These are phyloP conservation scores for Fonsecaea erecta DNA, from an alignment of 2,329 filamentous ascomycete species.

Conservation along the genomic window DNA sequence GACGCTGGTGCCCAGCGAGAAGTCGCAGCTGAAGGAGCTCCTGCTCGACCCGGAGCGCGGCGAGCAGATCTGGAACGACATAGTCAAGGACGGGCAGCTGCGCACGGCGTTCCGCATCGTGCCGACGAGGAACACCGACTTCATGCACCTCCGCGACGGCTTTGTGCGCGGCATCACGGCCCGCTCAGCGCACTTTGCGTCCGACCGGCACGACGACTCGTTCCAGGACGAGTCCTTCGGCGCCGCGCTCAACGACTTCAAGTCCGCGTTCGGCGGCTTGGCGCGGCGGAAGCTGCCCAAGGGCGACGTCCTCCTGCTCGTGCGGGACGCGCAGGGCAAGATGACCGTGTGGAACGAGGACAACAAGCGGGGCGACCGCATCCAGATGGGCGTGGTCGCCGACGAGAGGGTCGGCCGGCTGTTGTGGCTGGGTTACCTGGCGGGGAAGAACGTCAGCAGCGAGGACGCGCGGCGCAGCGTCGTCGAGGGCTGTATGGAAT, in stretches of 20 bases:
- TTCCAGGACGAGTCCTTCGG: constrained; percentile 73
- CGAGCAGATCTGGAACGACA: constrained; percentile 73
- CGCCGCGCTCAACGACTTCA: constrained; percentile 74
- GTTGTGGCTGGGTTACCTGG: constrained; percentile 89
- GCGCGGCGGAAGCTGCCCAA: constrained; percentile 72
- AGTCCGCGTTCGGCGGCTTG: constrained; percentile 77
- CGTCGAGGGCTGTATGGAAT: constrained; percentile 82
- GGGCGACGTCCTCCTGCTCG: constrained; percentile 74
- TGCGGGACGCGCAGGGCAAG: constrained; percentile 67
- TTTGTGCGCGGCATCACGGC: constrained; percentile 84
- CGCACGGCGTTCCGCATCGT: constrained; percentile 81
- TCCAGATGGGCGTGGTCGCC: constrained; percentile 69
- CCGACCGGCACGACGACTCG: constrained; percentile 52
- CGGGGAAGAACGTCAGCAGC: constrained; percentile 82
- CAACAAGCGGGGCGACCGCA: constrained; percentile 49
- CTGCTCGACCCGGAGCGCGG: constrained; percentile 73
- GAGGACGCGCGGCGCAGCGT: constrained; percentile 80
- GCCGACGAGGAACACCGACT: constrained; percentile 92
- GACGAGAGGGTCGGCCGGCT: constrained; percentile 82
- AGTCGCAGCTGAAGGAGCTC: constrained; percentile 69
- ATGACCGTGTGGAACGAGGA: constrained; percentile 70
- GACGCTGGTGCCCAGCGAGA: constrained; percentile 80
- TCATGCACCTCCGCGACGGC: constrained; percentile 87
- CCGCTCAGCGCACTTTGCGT: constrained; percentile 64
- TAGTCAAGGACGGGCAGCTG: constrained; percentile 70